A percentile compares a stretch with the other conserved stretches of the same genome.
phyloP scores from a whole-genome alignment of 371 early-diverging fungal species.

The Actinomortierella ambigua region DNA sequence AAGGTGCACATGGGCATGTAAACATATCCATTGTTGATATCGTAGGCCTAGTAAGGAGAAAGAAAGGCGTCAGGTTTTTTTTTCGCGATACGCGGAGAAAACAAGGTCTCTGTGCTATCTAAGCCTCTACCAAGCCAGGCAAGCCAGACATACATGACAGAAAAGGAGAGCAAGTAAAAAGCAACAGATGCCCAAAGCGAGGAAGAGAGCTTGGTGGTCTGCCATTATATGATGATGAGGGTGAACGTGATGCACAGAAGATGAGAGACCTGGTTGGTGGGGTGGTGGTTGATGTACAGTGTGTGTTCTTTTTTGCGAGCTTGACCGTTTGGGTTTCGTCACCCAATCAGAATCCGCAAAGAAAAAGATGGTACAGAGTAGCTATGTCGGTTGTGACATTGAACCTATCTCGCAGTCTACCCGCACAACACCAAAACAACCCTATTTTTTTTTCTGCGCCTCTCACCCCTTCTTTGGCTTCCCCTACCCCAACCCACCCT shows the following conservation, averaged over 20 bases:
- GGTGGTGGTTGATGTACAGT: too few relatives aligned
- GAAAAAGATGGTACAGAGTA: too few relatives aligned
- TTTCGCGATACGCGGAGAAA: not conserved
- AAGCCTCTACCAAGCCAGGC: not conserved
- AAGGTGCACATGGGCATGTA: slow-evolving; percentile 24
- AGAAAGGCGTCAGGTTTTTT: not conserved
- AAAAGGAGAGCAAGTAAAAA: slow-evolving; percentile 35
- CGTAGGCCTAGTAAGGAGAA: slow-evolving; percentile 24
- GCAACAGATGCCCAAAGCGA: slow-evolving; percentile 21
- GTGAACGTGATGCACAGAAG: not conserved
- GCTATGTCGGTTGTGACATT: too few relatives aligned
- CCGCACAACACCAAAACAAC: too few relatives aligned
- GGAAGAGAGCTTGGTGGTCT: slow-evolving; percentile 16
- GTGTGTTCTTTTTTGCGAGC: too few relatives aligned
- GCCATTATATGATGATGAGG: too few relatives aligned
- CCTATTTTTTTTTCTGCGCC: slow-evolving; percentile 11
- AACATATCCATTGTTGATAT: slow-evolving; percentile 23
- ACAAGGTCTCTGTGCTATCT: not conserved
- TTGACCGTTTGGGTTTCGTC: not conserved
- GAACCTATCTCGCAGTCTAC: too few relatives aligned
- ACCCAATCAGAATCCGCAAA: not conserved
- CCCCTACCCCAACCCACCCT: too few relatives aligned
- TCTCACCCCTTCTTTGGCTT: too few relatives aligned
- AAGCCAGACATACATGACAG: slow-evolving; percentile 26
- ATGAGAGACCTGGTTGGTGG: not conserved